Base-by-base conservation (phyloP, 345 rosid species). In the Barbarea vulgaris region DNA sequence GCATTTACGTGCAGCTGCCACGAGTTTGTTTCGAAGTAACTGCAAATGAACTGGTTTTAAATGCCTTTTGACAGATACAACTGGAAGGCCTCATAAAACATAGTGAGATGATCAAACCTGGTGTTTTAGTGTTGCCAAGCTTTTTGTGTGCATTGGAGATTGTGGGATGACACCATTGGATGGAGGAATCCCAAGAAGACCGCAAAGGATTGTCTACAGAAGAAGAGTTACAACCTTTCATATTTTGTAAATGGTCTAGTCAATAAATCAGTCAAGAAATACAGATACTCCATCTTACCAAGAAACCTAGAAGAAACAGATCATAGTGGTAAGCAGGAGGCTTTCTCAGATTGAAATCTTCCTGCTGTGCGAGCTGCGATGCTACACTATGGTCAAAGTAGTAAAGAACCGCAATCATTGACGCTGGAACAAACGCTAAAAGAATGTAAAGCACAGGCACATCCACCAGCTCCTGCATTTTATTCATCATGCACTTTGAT, bases 321-420 rank as follows among this genome's bases (percentile, higher is more conserved):
- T 93, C 98, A 31, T 88, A 91, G 79, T 93, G 98, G 69, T 84
- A 93, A 69, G 97, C 87, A 77, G 96, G 77, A 22, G 97, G 96
- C 58, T 87, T 93, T 70, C 91, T 91, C 70, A 91, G 84, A 83
- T 91, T 93, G 81, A 91, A 93, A 81, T 93, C 97, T 75, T 86
- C 80, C 75, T 93, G 97, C 72, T 93, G 97, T 25, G 98, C 97
- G 21, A 91, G 97, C 76, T 93, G 98, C 12, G 98, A 85, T 28
- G 96, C 98, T 74, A 91, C 96, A 33, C 96, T 89, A 78, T 93
- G 98, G 73, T 93, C 98, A 69, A 93, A 93, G 79, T 91, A 93
- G 78, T 93, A 93, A 37, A 93, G 98, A 66, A 91, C 97, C 0
- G 97, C 94, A 2, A 88, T 85, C 98, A 91, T 93, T 70, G 97